Base-by-base conservation (phyloP, 805 yeast species). In the Kazachstania africana region DNA sequence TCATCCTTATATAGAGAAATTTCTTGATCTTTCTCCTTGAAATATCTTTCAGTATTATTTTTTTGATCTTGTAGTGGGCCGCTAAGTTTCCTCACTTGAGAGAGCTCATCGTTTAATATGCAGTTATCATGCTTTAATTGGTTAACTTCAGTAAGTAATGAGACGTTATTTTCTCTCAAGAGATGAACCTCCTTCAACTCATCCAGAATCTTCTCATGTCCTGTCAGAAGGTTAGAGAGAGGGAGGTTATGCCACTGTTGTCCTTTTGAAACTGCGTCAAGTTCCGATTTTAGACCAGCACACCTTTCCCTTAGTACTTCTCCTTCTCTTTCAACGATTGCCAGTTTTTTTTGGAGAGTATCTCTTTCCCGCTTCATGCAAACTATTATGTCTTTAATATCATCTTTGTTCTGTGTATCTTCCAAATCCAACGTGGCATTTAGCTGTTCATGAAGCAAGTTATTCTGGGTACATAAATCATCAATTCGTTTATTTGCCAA, bases 401-500 rank as follows among this genome's bases (percentile, higher is more conserved):
- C 35, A 6, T n/a, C 17, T 4, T 19, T 24, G 9, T 14, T 24
- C 12, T 13, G 21, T 8, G 22, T 8, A 19, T 8, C 22, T 19
- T 19, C 9, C 8, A 10, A 8, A 10, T 8, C 10, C 10, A 19
- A 10, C 22, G 8, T 19, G 10, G 8, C 10, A 19, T 19, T 19
- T 19, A 19, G 8, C 22, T 19, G 22, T 8, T 74, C 75, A 36
- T 77, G 66, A 12, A 83, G 58, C 4, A 81, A 61, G 29, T 70
- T 62, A 48, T 82, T 80, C 48, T 82, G 93, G n/a, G 70, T 62
- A 10, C 69, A 60, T 24, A 81, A 55, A 32, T 76, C 85, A 15
- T 68, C 64, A 16, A 70, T 45, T 37, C 73, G 68, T 3, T 54
- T 14, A 8, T 24, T 27, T 4, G 28, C 24, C 14, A 8, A 15